Base-by-base conservation (phyloP, 192 early-diverging fungal species). In the Linnemannia elongata region DNA sequence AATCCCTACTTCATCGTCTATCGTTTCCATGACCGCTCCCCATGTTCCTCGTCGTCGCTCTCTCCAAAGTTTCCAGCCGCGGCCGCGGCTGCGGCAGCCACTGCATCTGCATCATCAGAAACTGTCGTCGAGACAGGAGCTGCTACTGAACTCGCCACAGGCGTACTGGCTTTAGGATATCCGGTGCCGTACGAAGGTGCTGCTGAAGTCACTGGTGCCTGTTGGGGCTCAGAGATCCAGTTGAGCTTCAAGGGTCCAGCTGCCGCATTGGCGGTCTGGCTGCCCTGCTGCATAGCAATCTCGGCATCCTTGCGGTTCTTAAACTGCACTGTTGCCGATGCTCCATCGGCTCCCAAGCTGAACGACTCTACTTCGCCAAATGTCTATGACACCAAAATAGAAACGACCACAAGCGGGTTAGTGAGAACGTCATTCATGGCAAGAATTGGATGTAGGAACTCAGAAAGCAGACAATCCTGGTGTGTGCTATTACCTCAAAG, bases 291-390 rank as follows among this genome's bases (percentile, higher is more conserved):
- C 70, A 86, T 60, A 18, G 92, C 93, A 73, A 80, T 81, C 80
- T 94, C 94, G 4, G 92, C 92, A 30, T 94, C 92, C 27, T 90
- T 80, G 39, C 94, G 88, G 52, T 81, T 88, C 74, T 90, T 90
- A 71, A 88, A 93, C 54, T 93, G 89, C 15, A 94, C 90, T 24
- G 92, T 88, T 18, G 91, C 91, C 15, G 86, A 82, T 4, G 36
- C 39, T 6, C 84, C 83, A 80, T 93, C 90, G 5, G 90, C 83
- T 38, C 72, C 85, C 75, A 91, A 60, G 27, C 76, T 76, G 69
- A 93, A 83, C 6, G 79, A 80, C 55, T 88, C 88, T 6, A 95
- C 72, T 41, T 90, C 79, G 15, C 94, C 94, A 82, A 91, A 91
- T 52, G 84, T 57, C 90, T 91, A 77, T 6, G 33, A 76, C 66